Conservation (phyloP, 2,329 filamentous ascomycete species). For the Aspergillus melleus region DNA sequence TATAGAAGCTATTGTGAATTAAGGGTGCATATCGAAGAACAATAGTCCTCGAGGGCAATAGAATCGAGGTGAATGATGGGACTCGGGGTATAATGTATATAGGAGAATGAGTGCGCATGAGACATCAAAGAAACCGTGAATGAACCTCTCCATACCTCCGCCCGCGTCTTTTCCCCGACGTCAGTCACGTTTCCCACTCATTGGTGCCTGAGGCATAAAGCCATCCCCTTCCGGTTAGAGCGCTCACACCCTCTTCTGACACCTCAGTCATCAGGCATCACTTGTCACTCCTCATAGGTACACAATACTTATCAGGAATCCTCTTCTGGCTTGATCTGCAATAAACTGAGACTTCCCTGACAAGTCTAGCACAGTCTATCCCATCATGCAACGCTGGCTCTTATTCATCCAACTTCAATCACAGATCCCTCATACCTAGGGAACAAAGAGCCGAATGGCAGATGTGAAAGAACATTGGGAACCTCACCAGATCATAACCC, state of each 20-base stretch:
- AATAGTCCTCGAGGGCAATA: background rate
- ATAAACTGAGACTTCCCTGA: too few relatives aligned
- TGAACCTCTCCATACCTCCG: background rate
- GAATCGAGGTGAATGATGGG: background rate
- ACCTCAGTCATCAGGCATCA: too few relatives aligned
- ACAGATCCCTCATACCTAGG: background rate
- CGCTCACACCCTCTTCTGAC: too few relatives aligned
- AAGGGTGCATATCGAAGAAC: background rate
- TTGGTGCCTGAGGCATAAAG: slow-evolving; percentile 13
- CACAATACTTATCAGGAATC: background rate
- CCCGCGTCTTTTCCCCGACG: slow-evolving; percentile 12
- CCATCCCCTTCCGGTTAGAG: slow-evolving; percentile 6
- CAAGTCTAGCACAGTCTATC: too few relatives aligned
- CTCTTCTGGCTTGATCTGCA: background rate
- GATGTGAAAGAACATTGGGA: too few relatives aligned
- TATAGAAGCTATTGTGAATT: background rate
- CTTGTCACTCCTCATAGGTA: too few relatives aligned
- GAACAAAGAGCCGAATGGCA: background rate
- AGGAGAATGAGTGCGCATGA: background rate
- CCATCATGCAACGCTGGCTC: too few relatives aligned
- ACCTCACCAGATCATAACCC: too few relatives aligned
- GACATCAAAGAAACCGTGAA: background rate
- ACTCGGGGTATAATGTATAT: background rate
- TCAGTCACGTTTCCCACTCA: slow-evolving; percentile 18
- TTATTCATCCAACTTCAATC: background rate